Percentiles rank a stretch among this genome's conserved stretches.
These are phyloP conservation scores for Bidens hawaiensis DNA, from an alignment of 140 eudicot species.

Conservation along the genomic window DNA sequence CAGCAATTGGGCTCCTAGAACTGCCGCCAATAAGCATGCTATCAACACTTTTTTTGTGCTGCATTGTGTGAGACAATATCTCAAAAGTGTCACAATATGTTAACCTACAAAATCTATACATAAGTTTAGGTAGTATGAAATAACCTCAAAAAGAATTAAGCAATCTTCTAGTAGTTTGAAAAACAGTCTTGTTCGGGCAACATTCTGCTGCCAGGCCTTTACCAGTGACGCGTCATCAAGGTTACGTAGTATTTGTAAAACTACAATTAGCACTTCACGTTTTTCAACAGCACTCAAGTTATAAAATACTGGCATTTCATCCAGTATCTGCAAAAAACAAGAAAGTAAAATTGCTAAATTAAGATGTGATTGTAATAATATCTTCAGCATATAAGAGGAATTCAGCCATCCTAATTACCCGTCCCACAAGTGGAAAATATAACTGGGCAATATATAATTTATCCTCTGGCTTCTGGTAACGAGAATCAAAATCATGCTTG, in stretches of 20 bases:
- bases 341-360: neutral
- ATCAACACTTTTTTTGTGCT: slow-evolving; percentile 92
- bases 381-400: slow-evolving; percentile 7
- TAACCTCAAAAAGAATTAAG: slow-evolving; percentile 82
- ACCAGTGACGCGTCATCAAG: slow-evolving; percentile 89
- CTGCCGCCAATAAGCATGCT: slow-evolving; percentile 84
- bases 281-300: slow-evolving; percentile 86
- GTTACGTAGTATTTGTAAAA: slow-evolving; percentile 89
- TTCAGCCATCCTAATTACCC: slow-evolving; percentile 38
- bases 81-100: neutral
- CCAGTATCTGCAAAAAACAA: slow-evolving; percentile 69
- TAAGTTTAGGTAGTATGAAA: slow-evolving; percentile 10
- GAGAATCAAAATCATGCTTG: slow-evolving; percentile 94
- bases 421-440: slow-evolving; percentile 93
- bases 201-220: slow-evolving; percentile 94
- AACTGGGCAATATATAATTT: slow-evolving; percentile 90
- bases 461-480: slow-evolving; percentile 97
- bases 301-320: slow-evolving; percentile 98
- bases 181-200: slow-evolving; percentile 90
- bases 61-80: slow-evolving; percentile 28
- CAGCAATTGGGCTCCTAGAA: slow-evolving; percentile 79
- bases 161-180: slow-evolving; percentile 92
- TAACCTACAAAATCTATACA: neutral
- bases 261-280: slow-evolving; percentile 83
- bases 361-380: no score